Percentiles rank a stretch among this genome's conserved stretches.
Evolutionary conservation across 2,329 filamentous ascomycete species (phyloP).

Genomic region (Aspergillus sp.): DNA sequence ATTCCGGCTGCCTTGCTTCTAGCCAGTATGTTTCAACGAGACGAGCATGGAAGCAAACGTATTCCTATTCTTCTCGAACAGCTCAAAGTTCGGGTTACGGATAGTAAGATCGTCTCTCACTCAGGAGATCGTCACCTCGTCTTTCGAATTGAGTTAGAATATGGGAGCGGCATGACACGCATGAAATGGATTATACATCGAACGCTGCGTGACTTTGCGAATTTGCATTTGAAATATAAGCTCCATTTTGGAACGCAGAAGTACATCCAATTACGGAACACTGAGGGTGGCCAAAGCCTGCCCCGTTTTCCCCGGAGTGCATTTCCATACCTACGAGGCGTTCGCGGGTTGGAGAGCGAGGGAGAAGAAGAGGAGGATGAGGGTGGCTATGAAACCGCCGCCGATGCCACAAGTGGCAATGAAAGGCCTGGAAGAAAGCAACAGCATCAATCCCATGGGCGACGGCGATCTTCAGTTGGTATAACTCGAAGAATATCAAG

Average conservation of each 20-base stretch:
- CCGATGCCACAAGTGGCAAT: constrained; percentile 68
- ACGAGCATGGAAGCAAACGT: constrained; percentile 91
- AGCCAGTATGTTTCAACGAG: constrained; percentile 95
- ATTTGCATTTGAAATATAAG: constrained; percentile 92
- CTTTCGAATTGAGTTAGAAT: constrained; percentile 91
- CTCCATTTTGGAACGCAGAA: constrained; percentile 80
- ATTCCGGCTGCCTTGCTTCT: constrained; percentile 91
- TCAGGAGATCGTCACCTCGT: constrained; percentile 70
- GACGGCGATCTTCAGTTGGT: constrained; percentile 55
- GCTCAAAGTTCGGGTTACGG: constrained; percentile 81
- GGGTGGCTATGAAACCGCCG: constrained; percentile 49
- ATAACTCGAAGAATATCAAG: constrained; percentile 62
- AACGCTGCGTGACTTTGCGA: constrained; percentile 84
- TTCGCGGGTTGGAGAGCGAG: constrained; percentile 76
- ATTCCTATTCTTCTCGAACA: constrained; percentile 95
- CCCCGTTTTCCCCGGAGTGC: constrained; percentile 87
- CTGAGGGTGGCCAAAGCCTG: constrained; percentile 72
- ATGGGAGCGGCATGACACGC: constrained; percentile 88
- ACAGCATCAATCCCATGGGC: constrained; percentile 36
- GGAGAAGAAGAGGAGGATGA: constrained; percentile 68
- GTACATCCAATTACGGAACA: constrained; percentile 68
- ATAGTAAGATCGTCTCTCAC: constrained; percentile 67
- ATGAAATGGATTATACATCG: constrained; percentile 96
- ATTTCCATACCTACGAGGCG: constrained; percentile 83
- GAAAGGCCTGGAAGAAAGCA: constrained; percentile 54